Base-by-base conservation (phyloP, 495 filamentous ascomycete species). In the Neurospora tetraspora region DNA sequence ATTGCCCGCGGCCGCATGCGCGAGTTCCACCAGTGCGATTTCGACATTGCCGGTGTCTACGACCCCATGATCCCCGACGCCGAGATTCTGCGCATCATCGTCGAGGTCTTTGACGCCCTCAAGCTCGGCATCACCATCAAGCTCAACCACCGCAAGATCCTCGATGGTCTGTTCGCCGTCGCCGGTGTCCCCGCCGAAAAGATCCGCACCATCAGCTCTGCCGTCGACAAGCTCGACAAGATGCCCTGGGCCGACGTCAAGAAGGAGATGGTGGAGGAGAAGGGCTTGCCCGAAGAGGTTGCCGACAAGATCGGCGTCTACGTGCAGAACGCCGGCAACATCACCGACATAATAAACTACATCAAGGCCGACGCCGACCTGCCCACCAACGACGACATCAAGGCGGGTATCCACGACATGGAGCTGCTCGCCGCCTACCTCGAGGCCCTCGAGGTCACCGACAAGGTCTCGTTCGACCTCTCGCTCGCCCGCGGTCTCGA, bases 1-100 rank as follows among this genome's bases (percentile, higher is more conserved):
- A 78, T 82, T 11, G 76, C 77, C 70, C 78, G 78, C 38, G 96
- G 96, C 69, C 88, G 93, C 7, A 95, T 98, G 92, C 88, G 96
- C 73, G 95, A 99, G 81, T 97, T 99, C 82, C 97, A 96, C 81
- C 95, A 98, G 84, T 97, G 94, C 82, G 95, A 98, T 82, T 97
- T 98, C 79, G 95, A 98, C 81, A 94, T 98, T 83, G 95, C 95
- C 34, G 95, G 94, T 73, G 81, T 84, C 39, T 96, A 93, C 80
- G 95, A 98, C 77, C 80, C 91, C n/a, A 98, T 98, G 95, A 85
- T 98, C 31, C 93, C 95, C 65, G 95, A 98, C 81, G 93, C 95
- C n/a, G 95, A 98, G 84, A 91, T 97, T 71, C 81, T 98, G 73
- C 83, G 91, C 53, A 94, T 97, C 73, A 88, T 92, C 27, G 90